Evolutionary conservation across 345 rosid species (phyloP).

Genomic region (Pugionium cornutum): DNA sequence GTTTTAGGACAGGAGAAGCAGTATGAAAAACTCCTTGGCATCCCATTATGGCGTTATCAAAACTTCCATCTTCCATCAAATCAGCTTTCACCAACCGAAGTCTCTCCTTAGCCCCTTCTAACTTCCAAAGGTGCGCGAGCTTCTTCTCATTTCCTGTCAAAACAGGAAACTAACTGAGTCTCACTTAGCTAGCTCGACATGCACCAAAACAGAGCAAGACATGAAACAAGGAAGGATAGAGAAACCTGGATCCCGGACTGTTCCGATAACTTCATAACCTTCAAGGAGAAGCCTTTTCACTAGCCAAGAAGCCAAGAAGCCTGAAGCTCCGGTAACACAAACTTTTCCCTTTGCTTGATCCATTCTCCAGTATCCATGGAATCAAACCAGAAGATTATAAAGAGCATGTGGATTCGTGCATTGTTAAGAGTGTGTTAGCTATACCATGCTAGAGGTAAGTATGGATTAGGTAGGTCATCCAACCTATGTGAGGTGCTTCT

Average conservation of each 20-base stretch:
- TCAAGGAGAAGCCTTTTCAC: constrained; percentile 72
- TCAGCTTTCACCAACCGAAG: constrained; percentile 73
- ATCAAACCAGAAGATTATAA: constrained; percentile 13
- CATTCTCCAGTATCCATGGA: constrained; percentile 29
- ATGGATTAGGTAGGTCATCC: constrained; percentile 44
- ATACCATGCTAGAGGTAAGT: constrained; percentile 29
- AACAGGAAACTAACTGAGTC: background rate
- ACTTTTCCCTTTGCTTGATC: constrained; percentile 55
- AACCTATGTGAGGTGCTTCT: constrained; percentile 31
- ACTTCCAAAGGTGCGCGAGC: constrained; percentile 66
- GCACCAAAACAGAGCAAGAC: background rate
- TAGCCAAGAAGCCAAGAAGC: constrained; percentile 90
- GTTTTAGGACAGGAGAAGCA: constrained; percentile 82
- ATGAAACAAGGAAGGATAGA: too few species aligned
- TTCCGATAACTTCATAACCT: constrained; percentile 84
- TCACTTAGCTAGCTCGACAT: constrained; percentile 9
- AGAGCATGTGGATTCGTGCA: constrained; percentile 17
- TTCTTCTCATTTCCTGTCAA: constrained; percentile 65
- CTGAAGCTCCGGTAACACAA: constrained; percentile 91
- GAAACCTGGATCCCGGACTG: constrained; percentile 47
- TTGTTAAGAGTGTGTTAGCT: constrained; percentile 13
- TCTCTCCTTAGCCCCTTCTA: constrained; percentile 87
- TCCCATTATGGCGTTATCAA: constrained; percentile 69
- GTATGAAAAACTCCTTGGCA: constrained; percentile 94
- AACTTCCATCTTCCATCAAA: constrained; percentile 75